These are phyloP conservation scores for Termitomyces sp. DNA, from an alignment of 768 basidiomycete genomes.

Conservation along the genomic window DNA sequence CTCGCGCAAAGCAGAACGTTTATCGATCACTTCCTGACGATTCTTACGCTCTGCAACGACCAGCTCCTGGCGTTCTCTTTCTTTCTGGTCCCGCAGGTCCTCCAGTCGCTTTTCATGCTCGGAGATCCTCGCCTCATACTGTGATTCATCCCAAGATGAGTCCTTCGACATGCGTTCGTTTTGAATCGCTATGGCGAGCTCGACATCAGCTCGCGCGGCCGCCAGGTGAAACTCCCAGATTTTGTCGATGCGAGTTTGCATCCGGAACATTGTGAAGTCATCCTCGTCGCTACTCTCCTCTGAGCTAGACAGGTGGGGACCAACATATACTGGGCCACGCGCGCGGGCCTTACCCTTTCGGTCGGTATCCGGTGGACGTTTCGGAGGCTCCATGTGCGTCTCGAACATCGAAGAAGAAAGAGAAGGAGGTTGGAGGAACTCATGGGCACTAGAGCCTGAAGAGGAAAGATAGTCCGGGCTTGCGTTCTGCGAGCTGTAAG, in stretches of 20 bases:
- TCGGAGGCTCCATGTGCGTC: conserved; percentile 11
- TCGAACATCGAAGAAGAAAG: conserved; percentile 2
- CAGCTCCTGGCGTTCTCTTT: conserved; percentile 39
- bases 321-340: conserved; percentile 27
- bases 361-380: conserved; percentile 16
- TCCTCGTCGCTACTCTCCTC: conserved; percentile 29
- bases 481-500: conserved; percentile 21
- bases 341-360: conserved; percentile 15
- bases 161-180: conserved; percentile 29
- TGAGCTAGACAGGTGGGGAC: conserved; percentile 26
- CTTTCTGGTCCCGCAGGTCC: conserved; percentile 39
- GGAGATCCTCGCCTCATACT: conserved; percentile 25
- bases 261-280: conserved; percentile 39
- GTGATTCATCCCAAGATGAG: conserved; percentile 19
- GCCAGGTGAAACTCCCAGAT: conserved; percentile 46
- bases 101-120: conserved; percentile 35
- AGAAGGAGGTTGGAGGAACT: conserved; percentile 18
- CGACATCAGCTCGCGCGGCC: conserved; percentile 38
- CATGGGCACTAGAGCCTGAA: conserved; percentile 17
- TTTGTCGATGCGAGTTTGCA: conserved; percentile 39
- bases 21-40: conserved; percentile 25
- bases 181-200: conserved; percentile 33
- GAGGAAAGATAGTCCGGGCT: conserved; percentile 18
- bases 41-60: conserved; percentile 34
- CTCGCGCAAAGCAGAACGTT: conserved; percentile 13